Evolutionary conservation across 805 yeast species (phyloP).

Genomic region (Suhomyces kilbournensis): DNA sequence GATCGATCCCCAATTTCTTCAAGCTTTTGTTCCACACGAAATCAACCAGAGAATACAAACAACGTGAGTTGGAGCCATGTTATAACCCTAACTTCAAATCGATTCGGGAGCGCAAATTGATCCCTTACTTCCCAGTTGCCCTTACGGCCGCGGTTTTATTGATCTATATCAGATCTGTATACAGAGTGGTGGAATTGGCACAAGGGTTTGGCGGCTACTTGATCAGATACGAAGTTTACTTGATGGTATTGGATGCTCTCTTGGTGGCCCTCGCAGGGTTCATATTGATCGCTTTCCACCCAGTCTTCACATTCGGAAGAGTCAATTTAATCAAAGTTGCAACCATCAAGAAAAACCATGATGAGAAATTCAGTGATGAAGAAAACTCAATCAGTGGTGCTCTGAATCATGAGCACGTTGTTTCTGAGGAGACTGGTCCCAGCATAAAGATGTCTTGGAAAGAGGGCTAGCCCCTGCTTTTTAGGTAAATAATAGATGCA

Average conservation of each 20-base stretch:
- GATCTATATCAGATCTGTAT: constrained; percentile 32
- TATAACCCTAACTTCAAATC: constrained; percentile 26
- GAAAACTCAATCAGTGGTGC: background rate
- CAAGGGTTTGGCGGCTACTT: constrained; percentile 39
- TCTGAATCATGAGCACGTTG: background rate
- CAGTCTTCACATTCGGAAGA: constrained; percentile 33
- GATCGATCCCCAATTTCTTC: constrained; percentile 24
- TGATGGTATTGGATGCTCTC: constrained; percentile 38
- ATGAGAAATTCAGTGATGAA: constrained; percentile 12
- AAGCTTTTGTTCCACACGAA: constrained; percentile 25
- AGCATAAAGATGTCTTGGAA: background rate
- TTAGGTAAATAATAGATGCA: background rate
- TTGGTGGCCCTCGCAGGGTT: constrained; percentile 38
- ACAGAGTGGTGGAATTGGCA: constrained; percentile 40
- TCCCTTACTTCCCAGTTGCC: constrained; percentile 33
- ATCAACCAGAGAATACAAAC: constrained; percentile 21
- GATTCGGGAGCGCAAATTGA: constrained; percentile 25
- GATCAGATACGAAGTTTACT: constrained; percentile 32
- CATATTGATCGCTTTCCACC: constrained; percentile 39
- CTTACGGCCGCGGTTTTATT: constrained; percentile 30
- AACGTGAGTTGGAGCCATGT: constrained; percentile 22
- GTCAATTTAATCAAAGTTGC: constrained; percentile 24
- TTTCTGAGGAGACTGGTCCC: background rate
- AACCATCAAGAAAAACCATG: constrained; percentile 24
- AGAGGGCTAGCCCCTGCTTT: background rate